Base-by-base conservation (phyloP, 2,329 filamentous ascomycete species). In the Alternaria ventricosa region DNA sequence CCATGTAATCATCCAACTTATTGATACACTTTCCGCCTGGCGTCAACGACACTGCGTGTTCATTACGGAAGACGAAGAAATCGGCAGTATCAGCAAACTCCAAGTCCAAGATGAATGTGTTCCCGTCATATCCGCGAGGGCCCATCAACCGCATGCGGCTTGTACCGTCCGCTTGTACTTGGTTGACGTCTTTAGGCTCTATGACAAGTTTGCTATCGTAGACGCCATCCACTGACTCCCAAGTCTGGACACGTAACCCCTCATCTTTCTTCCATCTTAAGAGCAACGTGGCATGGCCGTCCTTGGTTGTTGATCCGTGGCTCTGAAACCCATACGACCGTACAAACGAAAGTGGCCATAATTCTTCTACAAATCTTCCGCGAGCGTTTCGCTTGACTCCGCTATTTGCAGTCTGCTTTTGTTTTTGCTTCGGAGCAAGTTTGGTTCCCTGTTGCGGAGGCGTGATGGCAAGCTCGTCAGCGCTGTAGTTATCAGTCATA, bases 71-170 rank as follows among this genome's bases (percentile, higher is more conserved):
- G 1, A 15, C 3, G 36, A 36, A 3, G 22, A 72, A 68, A n/a
- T 71, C 57, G 0, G 36, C 2, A 2, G 46, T 20, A 4, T 69
- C 12, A 11, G 45, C 23, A 53, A 79, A 78, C 13, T 69, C 23
- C 8, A 79, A 46, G 45, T 78, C 75, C 54, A 69, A 65, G 41
- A 60, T 63, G 23, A 61, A 51, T 5, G 8, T 28, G 20, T 64
- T 61, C 6, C 64, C 66, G 12, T 70, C 45, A 6, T 47, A 30
- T 5, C 6, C 7, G 11, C 50, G 33, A 12, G 68, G 41, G 2
- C 75, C 74, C 18, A 36, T 30, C 4, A 79, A 30, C 18, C 75
- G 71, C 36, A 77, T 66, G 9, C 65, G 65, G 8, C 62, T 56
- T 4, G 30, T 41, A 12, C 66, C 28, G 43, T 78, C 76, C n/a